Conservation (phyloP, 352 stramenopile species). For the Globisporangium radiosum region DNA sequence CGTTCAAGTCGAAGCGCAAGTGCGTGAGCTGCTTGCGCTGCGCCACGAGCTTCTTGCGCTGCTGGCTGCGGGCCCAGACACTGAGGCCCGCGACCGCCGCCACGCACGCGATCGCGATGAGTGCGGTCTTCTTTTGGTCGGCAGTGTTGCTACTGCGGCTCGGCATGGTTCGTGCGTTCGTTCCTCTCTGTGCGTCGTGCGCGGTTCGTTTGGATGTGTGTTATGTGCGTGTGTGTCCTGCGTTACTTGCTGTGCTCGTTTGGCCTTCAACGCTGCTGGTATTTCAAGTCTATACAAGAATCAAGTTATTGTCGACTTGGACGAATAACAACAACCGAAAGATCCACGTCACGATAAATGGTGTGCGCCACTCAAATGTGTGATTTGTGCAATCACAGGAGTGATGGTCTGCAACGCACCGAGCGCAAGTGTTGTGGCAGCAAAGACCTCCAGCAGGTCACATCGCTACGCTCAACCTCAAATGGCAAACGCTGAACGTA, state of each 20-base stretch:
- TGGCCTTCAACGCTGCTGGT: too few relatives aligned
- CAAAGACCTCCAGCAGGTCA: too few relatives aligned
- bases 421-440: too few relatives aligned
- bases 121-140: constrained; percentile 51
- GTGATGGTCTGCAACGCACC: too few relatives aligned
- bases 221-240: too few relatives aligned
- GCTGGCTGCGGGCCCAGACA: constrained; percentile 40
- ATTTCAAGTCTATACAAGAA: too few relatives aligned
- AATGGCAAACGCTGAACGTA: too few relatives aligned
- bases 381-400: background rate
- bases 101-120: constrained; percentile 43
- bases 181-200: background rate
- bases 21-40: constrained; percentile 51
- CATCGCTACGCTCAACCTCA: too few relatives aligned
- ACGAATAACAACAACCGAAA: constrained; percentile 6
- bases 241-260: background rate
- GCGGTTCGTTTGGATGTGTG: too few relatives aligned
- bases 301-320: background rate
- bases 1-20: constrained; percentile 69
- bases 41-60: constrained; percentile 30
- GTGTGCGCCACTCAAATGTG: too few relatives aligned
- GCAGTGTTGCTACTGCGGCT: background rate
- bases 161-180: constrained; percentile 1
- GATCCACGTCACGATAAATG: background rate
- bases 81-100: constrained; percentile 40